phyloP scores from a whole-genome alignment of 1,139 yeast species.

The Petasospora rhodanensis region DNA sequence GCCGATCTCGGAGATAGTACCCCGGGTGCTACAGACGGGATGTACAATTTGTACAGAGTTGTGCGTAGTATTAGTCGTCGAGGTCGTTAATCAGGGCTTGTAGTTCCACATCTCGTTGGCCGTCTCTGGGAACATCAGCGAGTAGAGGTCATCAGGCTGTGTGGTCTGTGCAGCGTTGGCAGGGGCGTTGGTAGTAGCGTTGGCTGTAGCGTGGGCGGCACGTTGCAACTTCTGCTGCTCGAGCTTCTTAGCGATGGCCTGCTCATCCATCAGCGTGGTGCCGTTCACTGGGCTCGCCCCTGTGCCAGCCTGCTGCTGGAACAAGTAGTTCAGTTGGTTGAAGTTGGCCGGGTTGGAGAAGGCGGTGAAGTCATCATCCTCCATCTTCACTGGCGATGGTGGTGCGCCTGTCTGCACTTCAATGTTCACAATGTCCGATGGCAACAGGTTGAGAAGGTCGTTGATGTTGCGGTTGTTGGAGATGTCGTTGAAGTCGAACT shows the following conservation, averaged over 20 bases:
- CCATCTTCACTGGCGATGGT: slow-evolving; percentile 5
- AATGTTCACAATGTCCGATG: slow-evolving; percentile 22
- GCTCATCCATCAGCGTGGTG: slow-evolving; percentile 6
- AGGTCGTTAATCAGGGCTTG: too few species aligned
- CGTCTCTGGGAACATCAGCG: slow-evolving; percentile 34
- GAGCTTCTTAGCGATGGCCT: slow-evolving; percentile 4
- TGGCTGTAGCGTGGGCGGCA: too few species aligned
- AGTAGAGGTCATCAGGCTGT: slow-evolving; percentile 30
- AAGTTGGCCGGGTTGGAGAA: slow-evolving; percentile 7
- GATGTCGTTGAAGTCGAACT: slow-evolving; percentile 24
- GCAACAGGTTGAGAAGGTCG: slow-evolving; percentile 21
- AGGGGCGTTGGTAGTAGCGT: too few species aligned
- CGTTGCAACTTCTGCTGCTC: slow-evolving; percentile 4
- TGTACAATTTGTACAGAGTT: too few species aligned
- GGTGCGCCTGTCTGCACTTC: slow-evolving; percentile 4
- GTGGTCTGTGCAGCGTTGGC: too few species aligned
- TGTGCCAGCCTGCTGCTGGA: too few species aligned
- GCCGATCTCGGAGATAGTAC: too few species aligned
- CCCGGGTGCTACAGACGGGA: too few species aligned
- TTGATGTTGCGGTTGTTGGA: slow-evolving; percentile 20
- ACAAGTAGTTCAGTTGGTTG: slow-evolving; percentile 7
- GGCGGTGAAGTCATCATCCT: slow-evolving; percentile 3
- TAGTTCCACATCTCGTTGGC: slow-evolving; percentile 12
- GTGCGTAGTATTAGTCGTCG: too few species aligned
- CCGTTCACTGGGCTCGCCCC: too few species aligned